phyloP scores from a whole-genome alignment of 768 basidiomycete genomes.

The Leucogyrophana mollusca region DNA sequence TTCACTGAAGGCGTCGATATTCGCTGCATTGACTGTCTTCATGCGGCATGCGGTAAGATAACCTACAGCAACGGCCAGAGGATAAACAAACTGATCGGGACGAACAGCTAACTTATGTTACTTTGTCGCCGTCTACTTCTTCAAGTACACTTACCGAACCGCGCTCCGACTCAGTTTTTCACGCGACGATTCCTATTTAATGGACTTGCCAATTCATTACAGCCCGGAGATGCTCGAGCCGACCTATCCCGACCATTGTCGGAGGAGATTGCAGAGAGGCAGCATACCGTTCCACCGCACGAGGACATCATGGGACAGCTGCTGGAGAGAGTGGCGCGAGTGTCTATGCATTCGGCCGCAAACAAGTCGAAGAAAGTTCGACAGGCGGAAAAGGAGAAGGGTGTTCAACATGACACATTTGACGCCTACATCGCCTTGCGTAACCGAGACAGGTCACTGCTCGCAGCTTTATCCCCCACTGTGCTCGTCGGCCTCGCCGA shows the following conservation, averaged over 20 bases:
- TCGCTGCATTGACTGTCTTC: slow-evolving; percentile 25
- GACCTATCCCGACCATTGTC: background rate
- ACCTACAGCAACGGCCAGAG: slow-evolving; percentile 2
- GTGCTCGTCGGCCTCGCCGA: slow-evolving; percentile 29
- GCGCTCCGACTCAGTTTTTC: slow-evolving; percentile 13
- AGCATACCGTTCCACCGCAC: too few relatives aligned
- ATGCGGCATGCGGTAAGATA: slow-evolving; percentile 60
- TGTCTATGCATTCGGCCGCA: slow-evolving; percentile 27
- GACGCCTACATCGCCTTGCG: slow-evolving; percentile 26
- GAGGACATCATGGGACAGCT: slow-evolving; percentile 10
- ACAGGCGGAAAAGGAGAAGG: slow-evolving; percentile 11
- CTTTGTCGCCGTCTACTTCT: slow-evolving; percentile 62
- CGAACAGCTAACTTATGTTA: slow-evolving; percentile 72
- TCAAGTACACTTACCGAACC: slow-evolving; percentile 42
- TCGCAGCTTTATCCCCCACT: slow-evolving; percentile 22
- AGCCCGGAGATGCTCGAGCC: background rate
- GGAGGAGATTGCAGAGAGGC: too few relatives aligned
- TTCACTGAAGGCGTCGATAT: slow-evolving; percentile 25
- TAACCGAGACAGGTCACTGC: slow-evolving; percentile 18
- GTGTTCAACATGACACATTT: slow-evolving; percentile 22
- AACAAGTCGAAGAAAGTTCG: slow-evolving; percentile 11
- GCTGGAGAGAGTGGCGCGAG: slow-evolving; percentile 23
- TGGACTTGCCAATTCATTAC: background rate
- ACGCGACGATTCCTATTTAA: too few relatives aligned
- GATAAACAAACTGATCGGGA: slow-evolving; percentile 9